Evolutionary conservation across 2,329 filamentous ascomycete genomes (phyloP).

Genomic region (Xylariaceae sp.): DNA sequence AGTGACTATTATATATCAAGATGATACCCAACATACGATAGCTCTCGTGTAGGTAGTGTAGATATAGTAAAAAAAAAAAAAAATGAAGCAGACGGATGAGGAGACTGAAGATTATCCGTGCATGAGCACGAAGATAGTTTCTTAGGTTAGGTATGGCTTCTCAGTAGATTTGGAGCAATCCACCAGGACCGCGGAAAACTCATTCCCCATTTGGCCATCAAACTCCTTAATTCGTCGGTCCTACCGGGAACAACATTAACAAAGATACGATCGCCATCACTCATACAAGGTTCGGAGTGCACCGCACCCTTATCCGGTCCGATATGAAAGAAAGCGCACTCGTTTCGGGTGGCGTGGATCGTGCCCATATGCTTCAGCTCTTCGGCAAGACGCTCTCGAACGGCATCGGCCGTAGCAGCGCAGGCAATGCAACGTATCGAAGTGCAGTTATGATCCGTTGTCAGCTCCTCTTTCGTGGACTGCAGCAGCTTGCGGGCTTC

Average conservation of each 20-base stretch:
- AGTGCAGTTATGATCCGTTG: slow-evolving; percentile 36
- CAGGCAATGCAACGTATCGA: slow-evolving; percentile 41
- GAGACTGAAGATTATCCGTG: too few species aligned
- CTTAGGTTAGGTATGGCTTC: background rate
- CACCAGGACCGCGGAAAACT: slow-evolving; percentile 35
- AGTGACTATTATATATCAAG: background rate
- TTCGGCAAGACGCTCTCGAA: slow-evolving; percentile 33
- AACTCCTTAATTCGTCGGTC: slow-evolving; percentile 30
- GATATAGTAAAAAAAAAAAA: background rate
- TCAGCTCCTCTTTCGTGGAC: slow-evolving; percentile 24
- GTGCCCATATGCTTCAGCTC: slow-evolving; percentile 26
- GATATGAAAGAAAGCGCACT: slow-evolving; percentile 39
- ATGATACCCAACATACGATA: background rate
- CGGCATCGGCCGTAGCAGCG: slow-evolving; percentile 36
- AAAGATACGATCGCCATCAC: slow-evolving; percentile 31
- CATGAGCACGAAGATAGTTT: too few species aligned
- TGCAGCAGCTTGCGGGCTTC: slow-evolving; percentile 33
- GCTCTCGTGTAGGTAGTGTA: background rate
- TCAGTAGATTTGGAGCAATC: slow-evolving; percentile 19
- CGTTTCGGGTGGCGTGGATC: slow-evolving; percentile 24
- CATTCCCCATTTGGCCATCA: slow-evolving; percentile 36
- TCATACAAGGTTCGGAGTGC: slow-evolving; percentile 39
- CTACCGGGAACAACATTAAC: slow-evolving; percentile 36
- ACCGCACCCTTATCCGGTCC: slow-evolving; percentile 38
- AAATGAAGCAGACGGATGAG: too few species aligned